A percentile compares a stretch with the other conserved stretches of the same genome.
Conservation (phyloP, 495 filamentous ascomycete genomes). For the Margaritispora aquatica region DNA sequence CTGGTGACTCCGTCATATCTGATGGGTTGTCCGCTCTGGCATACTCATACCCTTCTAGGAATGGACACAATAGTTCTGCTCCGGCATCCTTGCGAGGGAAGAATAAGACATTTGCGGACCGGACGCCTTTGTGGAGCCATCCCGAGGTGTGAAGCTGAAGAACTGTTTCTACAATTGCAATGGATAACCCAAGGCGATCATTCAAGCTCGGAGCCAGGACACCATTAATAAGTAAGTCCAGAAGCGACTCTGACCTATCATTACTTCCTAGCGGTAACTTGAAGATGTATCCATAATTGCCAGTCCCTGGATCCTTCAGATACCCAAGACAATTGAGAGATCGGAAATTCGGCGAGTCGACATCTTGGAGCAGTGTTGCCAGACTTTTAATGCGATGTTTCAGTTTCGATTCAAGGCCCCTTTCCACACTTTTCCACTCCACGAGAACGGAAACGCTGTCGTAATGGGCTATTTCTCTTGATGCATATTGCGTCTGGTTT, state of each 20-base stretch:
- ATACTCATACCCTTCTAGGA: neutral
- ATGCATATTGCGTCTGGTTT: neutral
- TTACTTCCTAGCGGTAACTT: neutral
- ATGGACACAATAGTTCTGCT: neutral
- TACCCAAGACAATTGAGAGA: neutral
- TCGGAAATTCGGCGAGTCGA: conserved; percentile 38
- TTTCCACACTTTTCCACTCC: neutral
- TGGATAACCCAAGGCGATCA: conserved; percentile 18
- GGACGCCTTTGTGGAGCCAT: conserved; percentile 10
- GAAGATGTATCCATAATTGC: neutral
- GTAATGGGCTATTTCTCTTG: neutral
- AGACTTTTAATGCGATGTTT: conserved; percentile 79
- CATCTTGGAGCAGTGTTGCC: conserved; percentile 68
- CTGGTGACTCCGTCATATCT: neutral
- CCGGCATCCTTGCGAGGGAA: neutral
- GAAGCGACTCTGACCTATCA: neutral
- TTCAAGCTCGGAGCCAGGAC: neutral
- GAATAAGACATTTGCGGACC: conserved; percentile 1
- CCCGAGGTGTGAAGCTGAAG: conserved; percentile 29
- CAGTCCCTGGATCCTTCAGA: neutral
- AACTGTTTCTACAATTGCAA: conserved; percentile 27
- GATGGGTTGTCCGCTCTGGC: neutral
- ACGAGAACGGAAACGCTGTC: neutral
- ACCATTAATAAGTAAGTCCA: neutral
- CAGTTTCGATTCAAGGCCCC: neutral